Percentiles rank a stretch among this genome's conserved stretches.
Evolutionary conservation across 2,329 filamentous ascomycete genomes (phyloP).

Genomic region (Huntiella bhutanensis): DNA sequence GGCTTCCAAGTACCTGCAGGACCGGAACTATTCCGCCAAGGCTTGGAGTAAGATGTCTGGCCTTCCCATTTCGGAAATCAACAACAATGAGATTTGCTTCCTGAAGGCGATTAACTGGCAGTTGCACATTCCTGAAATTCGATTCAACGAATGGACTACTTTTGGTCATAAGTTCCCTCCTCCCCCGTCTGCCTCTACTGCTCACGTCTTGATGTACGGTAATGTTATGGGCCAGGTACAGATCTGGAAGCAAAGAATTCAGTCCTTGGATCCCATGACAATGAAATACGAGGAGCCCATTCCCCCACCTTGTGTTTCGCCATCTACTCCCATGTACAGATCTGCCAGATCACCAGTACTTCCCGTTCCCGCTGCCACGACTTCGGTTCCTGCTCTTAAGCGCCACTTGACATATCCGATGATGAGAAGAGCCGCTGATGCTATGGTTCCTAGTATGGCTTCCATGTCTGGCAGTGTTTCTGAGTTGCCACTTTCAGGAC

Average conservation of each 20-base stretch:
- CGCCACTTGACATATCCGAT: constrained; percentile 22
- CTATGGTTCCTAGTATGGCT: constrained; percentile 39
- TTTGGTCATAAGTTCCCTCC: constrained; percentile 76
- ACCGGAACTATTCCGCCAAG: constrained; percentile 90
- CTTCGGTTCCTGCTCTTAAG: constrained; percentile 18
- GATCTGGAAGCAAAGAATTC: constrained; percentile 37
- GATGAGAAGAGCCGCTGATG: constrained; percentile 34
- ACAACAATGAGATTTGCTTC: constrained; percentile 89
- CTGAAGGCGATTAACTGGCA: constrained; percentile 82
- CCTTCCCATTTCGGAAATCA: constrained; percentile 83
- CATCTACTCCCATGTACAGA: background rate
- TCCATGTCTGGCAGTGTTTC: constrained; percentile 24
- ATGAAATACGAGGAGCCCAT: constrained; percentile 31
- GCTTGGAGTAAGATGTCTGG: constrained; percentile 99
- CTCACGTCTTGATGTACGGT: background rate
- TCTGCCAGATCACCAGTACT: background rate
- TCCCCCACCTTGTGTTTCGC: background rate
- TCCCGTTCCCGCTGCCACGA: background rate
- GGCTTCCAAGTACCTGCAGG: constrained; percentile 93
- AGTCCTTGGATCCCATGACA: constrained; percentile 36
- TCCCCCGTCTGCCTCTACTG: constrained; percentile 39
- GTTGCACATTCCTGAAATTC: constrained; percentile 73
- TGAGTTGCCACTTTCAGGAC: constrained; percentile 25
- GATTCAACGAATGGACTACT: constrained; percentile 87
- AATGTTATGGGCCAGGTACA: constrained; percentile 20